Evolutionary conservation across 768 basidiomycete species (phyloP).

Genomic region (Boletellus sp.): DNA sequence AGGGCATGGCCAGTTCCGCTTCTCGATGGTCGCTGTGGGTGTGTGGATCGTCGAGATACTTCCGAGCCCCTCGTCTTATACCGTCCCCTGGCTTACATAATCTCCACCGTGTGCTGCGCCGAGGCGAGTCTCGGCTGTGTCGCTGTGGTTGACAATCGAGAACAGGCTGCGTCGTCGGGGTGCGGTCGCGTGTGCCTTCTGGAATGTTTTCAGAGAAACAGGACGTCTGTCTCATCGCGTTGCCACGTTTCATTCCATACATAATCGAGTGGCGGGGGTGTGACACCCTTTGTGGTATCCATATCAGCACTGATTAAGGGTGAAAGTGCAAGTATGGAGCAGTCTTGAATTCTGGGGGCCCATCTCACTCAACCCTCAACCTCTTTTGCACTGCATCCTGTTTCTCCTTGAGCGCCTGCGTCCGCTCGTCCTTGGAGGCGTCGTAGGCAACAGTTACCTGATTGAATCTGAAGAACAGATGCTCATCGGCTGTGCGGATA

Average conservation of each 20-base stretch:
- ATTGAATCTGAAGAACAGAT: constrained; percentile 60
- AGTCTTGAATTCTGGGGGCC: not conserved
- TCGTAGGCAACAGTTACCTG: constrained; percentile 78
- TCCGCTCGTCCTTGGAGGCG: constrained; percentile 81
- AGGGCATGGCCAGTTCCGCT: constrained; percentile 17
- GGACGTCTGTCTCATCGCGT: not conserved
- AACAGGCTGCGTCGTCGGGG: constrained; percentile 11
- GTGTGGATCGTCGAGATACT: not conserved
- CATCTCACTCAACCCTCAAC: constrained; percentile 41
- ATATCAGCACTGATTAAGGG: too few species aligned
- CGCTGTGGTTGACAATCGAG: not conserved
- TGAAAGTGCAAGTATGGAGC: constrained; percentile 1
- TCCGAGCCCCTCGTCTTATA: constrained; percentile 9
- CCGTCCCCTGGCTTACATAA: constrained; percentile 19
- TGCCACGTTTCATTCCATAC: constrained; percentile 11
- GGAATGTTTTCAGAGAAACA: constrained; percentile 10
- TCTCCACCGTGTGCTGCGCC: not conserved
- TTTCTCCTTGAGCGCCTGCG: constrained; percentile 69
- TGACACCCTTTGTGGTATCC: constrained; percentile 5
- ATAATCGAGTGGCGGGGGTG: not conserved
- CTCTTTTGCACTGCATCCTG: constrained; percentile 62
- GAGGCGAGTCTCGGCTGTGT: constrained; percentile 17
- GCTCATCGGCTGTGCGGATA: constrained; percentile 9
- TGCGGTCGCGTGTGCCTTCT: constrained; percentile 6
- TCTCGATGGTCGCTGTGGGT: constrained; percentile 3